Base-by-base conservation (phyloP, 805 yeast genomes). In the Candida chauliodis region DNA sequence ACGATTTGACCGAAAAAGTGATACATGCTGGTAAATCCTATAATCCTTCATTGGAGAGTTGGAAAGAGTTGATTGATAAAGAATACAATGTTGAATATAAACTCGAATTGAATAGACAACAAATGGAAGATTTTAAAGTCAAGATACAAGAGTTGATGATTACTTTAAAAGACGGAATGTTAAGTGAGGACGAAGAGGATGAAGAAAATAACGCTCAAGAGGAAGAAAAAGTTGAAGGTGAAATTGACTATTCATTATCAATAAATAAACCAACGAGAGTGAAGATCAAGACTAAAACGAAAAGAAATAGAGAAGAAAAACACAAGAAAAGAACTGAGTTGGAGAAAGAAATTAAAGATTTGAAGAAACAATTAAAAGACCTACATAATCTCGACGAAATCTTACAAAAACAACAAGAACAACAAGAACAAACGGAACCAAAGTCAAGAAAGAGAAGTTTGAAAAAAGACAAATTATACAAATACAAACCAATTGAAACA, bases 11-110 rank as follows among this genome's bases (percentile, higher is more conserved):
- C 10, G 50, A 53, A 8, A 51, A 53, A 28, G 28, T 79, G 3
- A 89, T 95, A 9, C 81, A 82, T 50, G 93, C 82, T 2, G 98
- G 98, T 39, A 85, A 84, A 58, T 90, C 98, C 2, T 93, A 88
- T 56, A 93, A 93, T 56, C 99, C 99, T 18, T 74, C 91, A 9
- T 68, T 81, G 46, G 84, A 81, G 40, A 78, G 84, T 19, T 93
- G 99, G 99, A 78, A 79, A 50, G 61, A 59, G 14, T 71, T 90
- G 49, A 76, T 93, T 37, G 66, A 76, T 37, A 66, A 70, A 38
- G 97, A 89, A 60, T 81, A 72, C 49, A 71, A 57, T 37, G 67
- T 70, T 38, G 95, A 88, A 52, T 76, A 78, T 52, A 70, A 75
- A 35, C 75, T 71, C 40, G 96, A 87, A 50, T 77, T 78, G 42